Evolutionary conservation across 306 rosid species (phyloP).

Genomic region (Canavalia gladiata): DNA sequence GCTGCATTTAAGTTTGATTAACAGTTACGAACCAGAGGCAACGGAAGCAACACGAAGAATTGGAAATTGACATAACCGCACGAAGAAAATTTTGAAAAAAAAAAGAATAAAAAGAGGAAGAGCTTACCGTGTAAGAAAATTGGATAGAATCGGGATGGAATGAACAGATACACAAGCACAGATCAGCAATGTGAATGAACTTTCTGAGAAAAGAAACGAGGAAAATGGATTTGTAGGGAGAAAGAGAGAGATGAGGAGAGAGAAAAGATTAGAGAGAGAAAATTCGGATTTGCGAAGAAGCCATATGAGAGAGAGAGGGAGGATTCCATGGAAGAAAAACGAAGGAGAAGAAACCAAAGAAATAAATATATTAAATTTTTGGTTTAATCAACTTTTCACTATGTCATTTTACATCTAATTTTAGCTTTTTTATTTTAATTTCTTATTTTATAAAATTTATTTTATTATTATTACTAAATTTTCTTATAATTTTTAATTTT

Average conservation of each 20-base stretch:
- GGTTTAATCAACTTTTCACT: not conserved
- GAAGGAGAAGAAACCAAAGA: conserved; percentile 64
- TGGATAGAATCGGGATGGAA: conserved; percentile 45
- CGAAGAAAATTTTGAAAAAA: not conserved
- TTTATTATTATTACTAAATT: not conserved
- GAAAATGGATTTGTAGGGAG: conserved; percentile 30
- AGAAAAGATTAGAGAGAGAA: conserved; percentile 54
- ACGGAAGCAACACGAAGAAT: conserved; percentile 21
- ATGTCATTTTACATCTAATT: too few relatives aligned
- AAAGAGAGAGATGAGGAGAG: conserved; percentile 45
- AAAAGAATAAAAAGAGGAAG: conserved; percentile 36
- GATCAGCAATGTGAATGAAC: conserved; percentile 66
- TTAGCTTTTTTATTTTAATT: too few relatives aligned
- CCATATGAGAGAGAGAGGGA: conserved; percentile 46
- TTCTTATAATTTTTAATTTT: too few relatives aligned
- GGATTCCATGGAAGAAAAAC: conserved; percentile 62
- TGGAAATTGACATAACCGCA: conserved; percentile 40
- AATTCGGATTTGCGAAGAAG: conserved; percentile 64
- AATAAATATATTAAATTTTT: conserved; percentile 24
- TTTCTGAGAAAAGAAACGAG: conserved; percentile 48
- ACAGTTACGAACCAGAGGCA: conserved; percentile 37
- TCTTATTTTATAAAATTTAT: not conserved
- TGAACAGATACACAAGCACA: conserved; percentile 31
- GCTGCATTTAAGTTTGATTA: conserved; percentile 52
- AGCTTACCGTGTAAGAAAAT: conserved; percentile 57